Conservation (phyloP, 306 rosid genomes). For the Citrullus amarus region DNA sequence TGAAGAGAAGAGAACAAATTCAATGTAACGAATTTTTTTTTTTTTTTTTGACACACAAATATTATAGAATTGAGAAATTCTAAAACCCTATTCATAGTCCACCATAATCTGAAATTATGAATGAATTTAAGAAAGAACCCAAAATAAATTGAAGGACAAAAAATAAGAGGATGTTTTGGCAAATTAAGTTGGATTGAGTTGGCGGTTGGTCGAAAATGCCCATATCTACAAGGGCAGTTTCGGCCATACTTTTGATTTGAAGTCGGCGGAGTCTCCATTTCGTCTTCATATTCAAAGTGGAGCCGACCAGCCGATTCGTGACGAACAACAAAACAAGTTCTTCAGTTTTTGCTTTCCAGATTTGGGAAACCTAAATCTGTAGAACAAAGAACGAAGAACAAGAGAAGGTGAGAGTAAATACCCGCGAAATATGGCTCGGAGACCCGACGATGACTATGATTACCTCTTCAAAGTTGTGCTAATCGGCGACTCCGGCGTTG, state of each 20-base stretch:
- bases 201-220: not conserved
- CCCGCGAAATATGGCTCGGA: slow-evolving; percentile 33
- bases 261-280: not conserved
- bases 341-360: not conserved
- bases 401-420: not conserved
- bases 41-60: too few species aligned
- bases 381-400: not conserved
- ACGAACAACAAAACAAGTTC: not conserved
- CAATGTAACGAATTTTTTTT: too few species aligned
- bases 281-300: not conserved
- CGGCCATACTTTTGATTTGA: not conserved
- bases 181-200: not conserved
- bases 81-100: too few species aligned
- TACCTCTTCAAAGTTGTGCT: slow-evolving; percentile 86
- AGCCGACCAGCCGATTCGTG: not conserved
- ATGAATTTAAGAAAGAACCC: not conserved
- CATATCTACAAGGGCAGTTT: not conserved
- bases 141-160: not conserved
- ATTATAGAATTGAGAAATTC: too few species aligned
- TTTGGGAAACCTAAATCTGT: not conserved
- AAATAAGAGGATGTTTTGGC: not conserved
- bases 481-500: slow-evolving; percentile 94
- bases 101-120: too few species aligned
- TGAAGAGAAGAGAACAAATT: too few species aligned
- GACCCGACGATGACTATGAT: slow-evolving; percentile 86